Base-by-base conservation (phyloP, 108 stramenopile genomes). In the Nitzschia sp. region DNA sequence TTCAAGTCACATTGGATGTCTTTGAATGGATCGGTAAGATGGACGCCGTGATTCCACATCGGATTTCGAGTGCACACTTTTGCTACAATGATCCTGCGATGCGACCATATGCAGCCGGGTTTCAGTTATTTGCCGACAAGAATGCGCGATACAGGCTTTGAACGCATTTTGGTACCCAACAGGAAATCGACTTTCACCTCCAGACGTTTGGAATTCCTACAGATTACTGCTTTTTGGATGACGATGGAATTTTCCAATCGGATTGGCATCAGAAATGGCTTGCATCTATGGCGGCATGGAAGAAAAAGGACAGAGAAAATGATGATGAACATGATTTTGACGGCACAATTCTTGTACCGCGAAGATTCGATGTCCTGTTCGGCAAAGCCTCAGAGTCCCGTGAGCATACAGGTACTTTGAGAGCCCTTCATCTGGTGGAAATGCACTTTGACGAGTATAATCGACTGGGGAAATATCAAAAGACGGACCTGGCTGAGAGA, bases 361-460 rank as follows among this genome's bases (percentile, higher is more conserved):
- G 31, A 13, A 36, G 65, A 1, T 75, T 75, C 32, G 74, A 75
- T 62, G 67, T 75, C 13, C 59, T 75, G 49, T 75, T 75, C 30
- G 74, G 74, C 17, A 53, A 66, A 1, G 63, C 45, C 28, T 35
- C 47, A 46, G 29, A 30, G n/a, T 42, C 58, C 0, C 17, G 47
- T 0, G 64, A 66, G 0, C 74, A 75, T 46, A 45, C 53, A 0
- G 74, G 74, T 26, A 75, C 67, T 46, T 42, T 56, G 3, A 49
- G 67, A 3, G 30, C 32, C 23, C 30, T 19, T 0, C 46, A 49
- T 62, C 19, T 75, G 15, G 38, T 55, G 0, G 67, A 75, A 31
- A 51, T 66, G 64, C 28, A 53, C 19, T 66, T 33, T 17, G 34
- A 49, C 49, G 49, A 27, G 2, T 66, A 66, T 23, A 8, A 29